Evolutionary conservation across 2,329 filamentous ascomycete genomes (phyloP).

Genomic region (Xenosphaeropsis pyriputrescens): DNA sequence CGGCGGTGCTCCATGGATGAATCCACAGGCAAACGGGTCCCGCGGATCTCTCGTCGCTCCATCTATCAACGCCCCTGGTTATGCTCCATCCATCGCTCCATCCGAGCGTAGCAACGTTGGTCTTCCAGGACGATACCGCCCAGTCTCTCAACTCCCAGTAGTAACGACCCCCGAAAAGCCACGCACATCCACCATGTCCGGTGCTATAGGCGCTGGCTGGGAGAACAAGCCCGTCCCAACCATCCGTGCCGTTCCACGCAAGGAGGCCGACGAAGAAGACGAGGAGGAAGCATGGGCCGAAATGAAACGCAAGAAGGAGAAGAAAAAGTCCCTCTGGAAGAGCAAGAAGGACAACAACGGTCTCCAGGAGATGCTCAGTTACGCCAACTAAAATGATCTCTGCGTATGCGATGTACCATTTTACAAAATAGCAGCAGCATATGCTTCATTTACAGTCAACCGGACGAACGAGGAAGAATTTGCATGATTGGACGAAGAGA

Average conservation of each 20-base stretch:
- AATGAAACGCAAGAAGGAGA: slow-evolving; percentile 54
- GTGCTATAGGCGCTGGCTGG: slow-evolving; percentile 12
- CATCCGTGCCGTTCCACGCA: slow-evolving; percentile 21
- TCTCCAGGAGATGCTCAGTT: slow-evolving; percentile 16
- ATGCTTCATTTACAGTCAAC: too few relatives aligned
- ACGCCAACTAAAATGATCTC: slow-evolving; percentile 8
- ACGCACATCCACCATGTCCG: slow-evolving; percentile 16
- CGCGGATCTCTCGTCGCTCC: slow-evolving; percentile 29
- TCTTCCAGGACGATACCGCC: slow-evolving; percentile 77
- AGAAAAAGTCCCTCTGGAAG: slow-evolving; percentile 53
- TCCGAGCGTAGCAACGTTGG: slow-evolving; percentile 93
- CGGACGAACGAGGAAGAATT: too few relatives aligned
- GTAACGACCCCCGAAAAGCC: slow-evolving; percentile 12
- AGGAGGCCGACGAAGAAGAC: slow-evolving; percentile 36
- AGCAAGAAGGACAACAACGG: slow-evolving; percentile 33
- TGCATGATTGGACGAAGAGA: too few relatives aligned
- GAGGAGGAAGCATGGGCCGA: slow-evolving; percentile 57
- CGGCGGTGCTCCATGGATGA: slow-evolving; percentile 38
- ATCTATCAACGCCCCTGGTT: slow-evolving; percentile 39
- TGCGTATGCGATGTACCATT: too few relatives aligned
- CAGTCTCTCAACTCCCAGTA: slow-evolving; percentile 54
- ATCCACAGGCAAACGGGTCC: slow-evolving; percentile 10
- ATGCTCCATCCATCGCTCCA: slow-evolving; percentile 84
- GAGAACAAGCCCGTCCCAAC: slow-evolving; percentile 23
- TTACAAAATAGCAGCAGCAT: too few relatives aligned